A percentile compares a stretch with the other conserved stretches of the same genome.
phyloP scores from a whole-genome alignment of 2,329 filamentous ascomycete species.

The Monosporascus sp. region DNA sequence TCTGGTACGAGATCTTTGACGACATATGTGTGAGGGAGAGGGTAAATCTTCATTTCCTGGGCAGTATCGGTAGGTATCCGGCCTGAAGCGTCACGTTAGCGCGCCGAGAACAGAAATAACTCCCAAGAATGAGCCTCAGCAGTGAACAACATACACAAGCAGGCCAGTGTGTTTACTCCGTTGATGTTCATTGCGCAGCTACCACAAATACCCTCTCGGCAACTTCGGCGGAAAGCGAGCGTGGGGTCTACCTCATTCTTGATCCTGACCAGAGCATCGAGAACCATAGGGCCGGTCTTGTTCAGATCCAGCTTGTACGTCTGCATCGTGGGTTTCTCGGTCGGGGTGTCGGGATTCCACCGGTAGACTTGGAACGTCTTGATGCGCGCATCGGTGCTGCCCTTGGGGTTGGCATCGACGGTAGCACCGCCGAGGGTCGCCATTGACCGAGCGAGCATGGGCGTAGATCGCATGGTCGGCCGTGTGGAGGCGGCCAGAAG shows the following conservation, averaged over 20 bases:
- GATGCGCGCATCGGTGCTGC: constrained; percentile 54
- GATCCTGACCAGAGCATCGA: constrained; percentile 94
- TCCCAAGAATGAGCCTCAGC: background rate
- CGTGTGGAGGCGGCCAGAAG: constrained; percentile 43
- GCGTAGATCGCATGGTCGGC: constrained; percentile 31
- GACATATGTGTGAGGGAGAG: constrained; percentile 95
- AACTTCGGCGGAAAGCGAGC: constrained; percentile 90
- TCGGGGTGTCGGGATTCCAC: constrained; percentile 92
- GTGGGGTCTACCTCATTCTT: constrained; percentile 99
- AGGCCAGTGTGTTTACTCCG: constrained; percentile 95
- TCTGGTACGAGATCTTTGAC: constrained; percentile 99
- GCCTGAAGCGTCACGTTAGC: constrained; percentile 51
- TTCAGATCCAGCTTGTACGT: constrained; percentile 92
- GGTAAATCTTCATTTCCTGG: constrained; percentile 90
- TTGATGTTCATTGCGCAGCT: constrained; percentile 99
- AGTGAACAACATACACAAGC: constrained; percentile 69
- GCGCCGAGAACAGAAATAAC: constrained; percentile 1
- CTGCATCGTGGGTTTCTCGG: constrained; percentile 93
- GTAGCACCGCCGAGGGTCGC: constrained; percentile 54
- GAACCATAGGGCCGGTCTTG: constrained; percentile 98
- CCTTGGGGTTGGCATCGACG: constrained; percentile 56
- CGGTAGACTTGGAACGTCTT: constrained; percentile 99
- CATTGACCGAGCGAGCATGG: constrained; percentile 47
- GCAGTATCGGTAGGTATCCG: constrained; percentile 81
- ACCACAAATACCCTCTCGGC: constrained; percentile 96